Conservation (phyloP, 164 flowering plant species). For the Aristolochia californica region DNA sequence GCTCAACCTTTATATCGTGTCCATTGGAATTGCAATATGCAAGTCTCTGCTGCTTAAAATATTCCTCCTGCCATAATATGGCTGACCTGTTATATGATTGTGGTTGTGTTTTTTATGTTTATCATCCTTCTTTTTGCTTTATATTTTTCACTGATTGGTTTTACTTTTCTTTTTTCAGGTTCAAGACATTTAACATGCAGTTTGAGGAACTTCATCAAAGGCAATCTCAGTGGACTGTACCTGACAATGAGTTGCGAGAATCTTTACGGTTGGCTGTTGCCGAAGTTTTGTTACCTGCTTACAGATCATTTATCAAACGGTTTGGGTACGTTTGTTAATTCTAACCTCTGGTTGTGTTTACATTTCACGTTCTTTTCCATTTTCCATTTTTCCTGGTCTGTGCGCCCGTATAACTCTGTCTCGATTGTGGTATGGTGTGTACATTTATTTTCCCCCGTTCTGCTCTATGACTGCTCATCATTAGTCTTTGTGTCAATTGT, state of each 20-base stretch:
- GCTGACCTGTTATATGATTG: background rate
- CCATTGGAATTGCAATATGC: too few relatives aligned
- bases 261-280: slow-evolving; percentile 91
- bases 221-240: slow-evolving; percentile 97
- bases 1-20: too few relatives aligned
- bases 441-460: too few relatives aligned
- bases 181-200: slow-evolving; percentile 66
- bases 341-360: slow-evolving; percentile 2
- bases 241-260: slow-evolving; percentile 86
- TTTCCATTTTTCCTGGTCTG: too few relatives aligned
- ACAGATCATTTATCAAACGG: slow-evolving; percentile 76
- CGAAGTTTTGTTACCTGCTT: slow-evolving; percentile 90
- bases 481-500: too few relatives aligned
- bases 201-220: slow-evolving; percentile 94
- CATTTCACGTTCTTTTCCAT: too few relatives aligned
- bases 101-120: background rate
- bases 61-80: too few relatives aligned
- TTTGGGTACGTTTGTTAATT: slow-evolving; percentile 41
- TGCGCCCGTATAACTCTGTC: too few relatives aligned
- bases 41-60: too few relatives aligned
- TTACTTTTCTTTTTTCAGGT: slow-evolving; percentile 19
- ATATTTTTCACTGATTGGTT: background rate
- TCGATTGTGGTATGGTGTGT: too few relatives aligned
- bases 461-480: too few relatives aligned
- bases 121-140: background rate